phyloP scores from a whole-genome alignment of 768 basidiomycete species.

The Suillus weaverae region DNA sequence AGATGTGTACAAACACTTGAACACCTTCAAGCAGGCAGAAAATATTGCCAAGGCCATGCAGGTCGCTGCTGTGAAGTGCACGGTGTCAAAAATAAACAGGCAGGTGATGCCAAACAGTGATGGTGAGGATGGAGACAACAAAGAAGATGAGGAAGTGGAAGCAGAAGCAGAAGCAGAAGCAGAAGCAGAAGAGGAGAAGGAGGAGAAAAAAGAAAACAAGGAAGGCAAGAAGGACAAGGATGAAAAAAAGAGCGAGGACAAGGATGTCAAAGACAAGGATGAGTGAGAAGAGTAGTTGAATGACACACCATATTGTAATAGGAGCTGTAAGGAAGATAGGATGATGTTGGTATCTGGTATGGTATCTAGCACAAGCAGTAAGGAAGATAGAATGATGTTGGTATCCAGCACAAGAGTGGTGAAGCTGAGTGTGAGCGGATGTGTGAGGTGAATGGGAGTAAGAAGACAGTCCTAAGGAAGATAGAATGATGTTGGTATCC shows the following conservation, averaged over 20 bases:
- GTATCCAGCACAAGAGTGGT: slow-evolving; percentile 27
- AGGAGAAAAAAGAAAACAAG: neutral
- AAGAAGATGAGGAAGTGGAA: neutral
- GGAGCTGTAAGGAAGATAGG: slow-evolving; percentile 71
- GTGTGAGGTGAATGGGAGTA: slow-evolving; percentile 71
- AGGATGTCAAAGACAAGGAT: neutral
- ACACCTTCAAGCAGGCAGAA: neutral
- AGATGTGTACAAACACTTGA: neutral
- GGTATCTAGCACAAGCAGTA: too few species aligned
- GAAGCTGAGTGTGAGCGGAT: slow-evolving; percentile 51
- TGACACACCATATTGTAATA: neutral
- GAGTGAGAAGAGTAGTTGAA: neutral
- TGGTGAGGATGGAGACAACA: neutral
- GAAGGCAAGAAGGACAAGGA: neutral
- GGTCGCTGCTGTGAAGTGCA: neutral
- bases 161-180: too few species aligned
- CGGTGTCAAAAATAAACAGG: neutral
- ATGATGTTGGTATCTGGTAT: slow-evolving; percentile 87
- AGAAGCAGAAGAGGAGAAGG: neutral
- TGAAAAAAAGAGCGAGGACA: neutral
- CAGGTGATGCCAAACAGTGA: neutral
- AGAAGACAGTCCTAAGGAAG: slow-evolving; percentile 61
- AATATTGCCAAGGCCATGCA: neutral
- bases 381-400: too few species aligned
- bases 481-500: slow-evolving; percentile 93